Base-by-base conservation (phyloP, 2,329 filamentous ascomycete genomes). In the Hansfordia pulvinata region DNA sequence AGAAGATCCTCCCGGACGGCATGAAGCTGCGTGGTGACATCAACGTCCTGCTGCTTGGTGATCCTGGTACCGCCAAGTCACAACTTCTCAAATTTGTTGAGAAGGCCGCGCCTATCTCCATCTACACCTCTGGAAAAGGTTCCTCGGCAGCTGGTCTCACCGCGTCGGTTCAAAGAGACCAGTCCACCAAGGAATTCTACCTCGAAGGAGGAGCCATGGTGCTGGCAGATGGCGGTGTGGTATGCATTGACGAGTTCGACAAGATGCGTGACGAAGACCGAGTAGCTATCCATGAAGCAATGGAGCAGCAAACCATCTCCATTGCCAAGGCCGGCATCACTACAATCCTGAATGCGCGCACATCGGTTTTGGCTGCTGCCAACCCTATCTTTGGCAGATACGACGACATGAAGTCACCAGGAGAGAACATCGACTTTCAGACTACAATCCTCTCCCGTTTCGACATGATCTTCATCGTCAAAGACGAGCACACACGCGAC, bases 391-490 rank as follows among this genome's bases (percentile, higher is more conserved):
- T 96, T 46, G 90, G 90, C 28, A 79, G 90, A 15, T 98, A 98
- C 55, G 90, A 98, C 50, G 90, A 98, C 46, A 77, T 98, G 62
- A 96, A 96, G 54, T 85, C 82, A 0, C 90, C 90, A 0, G 90
- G 90, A 32, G 90, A 98, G 54, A 98, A 98, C 49, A 98, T 98
- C 39, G 90, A 98, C 54, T 98, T 98, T 55, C 90, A 98, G 47
- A 98, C 90, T 0, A 98, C 90, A 4, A 96, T 98, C 44, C 51
- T 98, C 38, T 96, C 88, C 3, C 82, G 90, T 68, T 98, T 98
- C 51, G 90, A 98, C 53, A 94, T 98, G 83, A 96, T 98, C 38
- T 98, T 96, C 61, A 94, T 98, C 39, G 88, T 98, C 35, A 83
- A 82, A 41, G 90, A 98, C 50, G 85, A 93, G 35, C 90, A 98